A percentile compares a stretch with the other conserved stretches of the same genome.
phyloP scores from a whole-genome alignment of 805 yeast species.

The Blastobotrys mokoenaii region DNA sequence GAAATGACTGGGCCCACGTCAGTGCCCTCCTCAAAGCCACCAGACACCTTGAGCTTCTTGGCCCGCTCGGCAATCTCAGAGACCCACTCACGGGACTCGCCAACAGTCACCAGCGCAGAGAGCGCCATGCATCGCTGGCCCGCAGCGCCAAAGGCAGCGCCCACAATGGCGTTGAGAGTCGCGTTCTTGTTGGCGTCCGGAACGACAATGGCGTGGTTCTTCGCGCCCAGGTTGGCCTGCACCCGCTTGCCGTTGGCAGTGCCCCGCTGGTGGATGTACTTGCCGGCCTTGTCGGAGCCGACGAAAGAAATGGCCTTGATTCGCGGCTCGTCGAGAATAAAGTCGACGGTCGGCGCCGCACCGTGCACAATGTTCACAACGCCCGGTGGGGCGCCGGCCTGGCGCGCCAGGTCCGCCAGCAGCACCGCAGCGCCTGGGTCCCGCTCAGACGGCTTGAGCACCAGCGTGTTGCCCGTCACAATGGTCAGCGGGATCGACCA shows the following conservation, averaged over 20 bases:
- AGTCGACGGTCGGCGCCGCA: constrained; percentile 62
- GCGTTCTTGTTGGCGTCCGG: constrained; percentile 65
- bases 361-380: constrained; percentile 69
- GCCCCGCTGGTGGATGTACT: constrained; percentile 60
- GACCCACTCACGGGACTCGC: constrained; percentile 56
- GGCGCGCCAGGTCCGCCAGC: constrained; percentile 59
- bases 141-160: constrained; percentile 79
- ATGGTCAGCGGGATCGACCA: constrained; percentile 58
- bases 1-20: constrained; percentile 70
- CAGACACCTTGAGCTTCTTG: constrained; percentile 46
- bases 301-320: constrained; percentile 72
- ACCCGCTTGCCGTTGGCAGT: constrained; percentile 64
- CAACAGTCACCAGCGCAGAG: constrained; percentile 65
- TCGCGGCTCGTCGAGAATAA: constrained; percentile 60
- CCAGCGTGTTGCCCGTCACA: constrained; percentile 67
- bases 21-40: constrained; percentile 55
- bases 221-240: constrained; percentile 72
- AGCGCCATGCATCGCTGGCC: constrained; percentile 82
- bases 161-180: constrained; percentile 55
- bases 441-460: constrained; percentile 62
- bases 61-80: constrained; percentile 52
- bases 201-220: constrained; percentile 64
- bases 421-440: constrained; percentile 78
- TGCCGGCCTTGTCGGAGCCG: constrained; percentile 72
- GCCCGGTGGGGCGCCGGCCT: constrained; percentile 73